These are phyloP conservation scores for Fusarium sp. DNA, from an alignment of 2,329 filamentous ascomycete species.

Conservation along the genomic window DNA sequence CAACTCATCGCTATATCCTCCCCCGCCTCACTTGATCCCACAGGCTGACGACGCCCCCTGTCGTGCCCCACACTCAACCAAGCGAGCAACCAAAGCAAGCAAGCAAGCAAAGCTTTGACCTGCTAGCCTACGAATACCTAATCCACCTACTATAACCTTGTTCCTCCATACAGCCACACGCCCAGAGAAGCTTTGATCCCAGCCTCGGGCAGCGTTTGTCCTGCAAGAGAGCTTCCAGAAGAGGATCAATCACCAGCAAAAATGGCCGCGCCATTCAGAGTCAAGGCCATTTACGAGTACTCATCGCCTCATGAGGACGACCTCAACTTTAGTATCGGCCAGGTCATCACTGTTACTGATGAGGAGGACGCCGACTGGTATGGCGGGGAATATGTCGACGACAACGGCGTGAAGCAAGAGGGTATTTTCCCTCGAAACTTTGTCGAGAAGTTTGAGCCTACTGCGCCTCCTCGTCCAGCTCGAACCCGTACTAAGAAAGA, in stretches of 20 bases:
- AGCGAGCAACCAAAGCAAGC: constrained; percentile 28
- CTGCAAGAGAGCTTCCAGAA: constrained; percentile 40
- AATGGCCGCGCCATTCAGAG: constrained; percentile 85
- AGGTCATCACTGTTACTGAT: constrained; percentile 93
- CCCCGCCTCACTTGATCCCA: constrained; percentile 38
- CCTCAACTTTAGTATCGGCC: constrained; percentile 82
- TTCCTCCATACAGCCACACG: constrained; percentile 38
- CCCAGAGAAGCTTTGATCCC: constrained; percentile 39
- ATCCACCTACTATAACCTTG: constrained; percentile 27
- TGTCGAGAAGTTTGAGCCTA: constrained; percentile 94
- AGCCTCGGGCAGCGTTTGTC: constrained; percentile 42
- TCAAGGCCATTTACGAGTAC: constrained; percentile 97
- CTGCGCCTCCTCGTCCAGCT: constrained; percentile 83
- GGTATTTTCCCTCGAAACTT: constrained; percentile 97
- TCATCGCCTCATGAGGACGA: constrained; percentile 93
- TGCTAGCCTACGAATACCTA: constrained; percentile 19
- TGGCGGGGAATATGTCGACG: constrained; percentile 84
- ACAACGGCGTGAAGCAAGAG: constrained; percentile 75
- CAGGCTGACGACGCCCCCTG: constrained; percentile 45
- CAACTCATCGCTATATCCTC: constrained; percentile 16
- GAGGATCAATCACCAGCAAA: constrained; percentile 47
- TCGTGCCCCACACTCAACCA: constrained; percentile 42
- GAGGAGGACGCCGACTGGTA: constrained; percentile 96
- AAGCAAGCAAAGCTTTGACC: constrained; percentile 34
- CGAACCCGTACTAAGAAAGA: constrained; percentile 75